Percentiles rank a stretch among this genome's conserved stretches.
phyloP scores from a whole-genome alignment of 768 basidiomycete genomes.

The Hygrophorus russula region DNA sequence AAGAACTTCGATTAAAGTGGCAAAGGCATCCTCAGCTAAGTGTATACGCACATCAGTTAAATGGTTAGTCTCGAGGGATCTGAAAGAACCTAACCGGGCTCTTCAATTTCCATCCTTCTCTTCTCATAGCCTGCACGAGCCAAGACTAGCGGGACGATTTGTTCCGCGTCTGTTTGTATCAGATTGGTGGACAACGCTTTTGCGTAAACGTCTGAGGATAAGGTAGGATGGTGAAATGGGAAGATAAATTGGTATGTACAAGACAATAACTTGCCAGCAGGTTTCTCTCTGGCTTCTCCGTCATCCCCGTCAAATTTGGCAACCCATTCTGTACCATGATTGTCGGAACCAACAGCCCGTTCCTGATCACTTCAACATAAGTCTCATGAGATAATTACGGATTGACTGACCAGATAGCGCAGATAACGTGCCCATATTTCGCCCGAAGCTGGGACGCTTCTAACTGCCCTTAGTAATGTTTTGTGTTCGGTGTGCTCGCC shows the following conservation, averaged over 20 bases:
- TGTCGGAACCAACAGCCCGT: conserved; percentile 23
- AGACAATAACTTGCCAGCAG: conserved; percentile 16
- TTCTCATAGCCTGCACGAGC: conserved; percentile 58
- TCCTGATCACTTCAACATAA: conserved; percentile 23
- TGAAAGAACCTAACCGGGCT: conserved; percentile 22
- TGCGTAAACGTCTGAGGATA: conserved; percentile 1
- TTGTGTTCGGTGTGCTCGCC: conserved; percentile 29
- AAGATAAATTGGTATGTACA: conserved; percentile 7
- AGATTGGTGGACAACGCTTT: conserved; percentile 45
- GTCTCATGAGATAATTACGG: not conserved
- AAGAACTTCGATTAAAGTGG: conserved; percentile 42
- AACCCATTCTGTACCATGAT: no score
- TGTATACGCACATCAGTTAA: not conserved
- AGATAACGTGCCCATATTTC: conserved; percentile 75
- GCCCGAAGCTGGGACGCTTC: conserved; percentile 68
- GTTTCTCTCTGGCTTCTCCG: conserved; percentile 18
- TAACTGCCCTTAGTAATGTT: conserved; percentile 45
- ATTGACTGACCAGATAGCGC: conserved; percentile 44
- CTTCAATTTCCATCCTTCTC: conserved; percentile 36
- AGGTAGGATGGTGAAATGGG: not conserved
- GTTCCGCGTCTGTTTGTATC: conserved; percentile 48
- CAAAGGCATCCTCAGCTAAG: conserved; percentile 36
- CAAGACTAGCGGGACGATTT: conserved; percentile 50
- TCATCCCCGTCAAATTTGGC: no score
- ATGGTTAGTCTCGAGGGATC: not conserved